Percentiles rank a stretch among this genome's conserved stretches.
Conservation (phyloP, 2,329 filamentous ascomycete genomes). For the Sporothrix phasma region DNA sequence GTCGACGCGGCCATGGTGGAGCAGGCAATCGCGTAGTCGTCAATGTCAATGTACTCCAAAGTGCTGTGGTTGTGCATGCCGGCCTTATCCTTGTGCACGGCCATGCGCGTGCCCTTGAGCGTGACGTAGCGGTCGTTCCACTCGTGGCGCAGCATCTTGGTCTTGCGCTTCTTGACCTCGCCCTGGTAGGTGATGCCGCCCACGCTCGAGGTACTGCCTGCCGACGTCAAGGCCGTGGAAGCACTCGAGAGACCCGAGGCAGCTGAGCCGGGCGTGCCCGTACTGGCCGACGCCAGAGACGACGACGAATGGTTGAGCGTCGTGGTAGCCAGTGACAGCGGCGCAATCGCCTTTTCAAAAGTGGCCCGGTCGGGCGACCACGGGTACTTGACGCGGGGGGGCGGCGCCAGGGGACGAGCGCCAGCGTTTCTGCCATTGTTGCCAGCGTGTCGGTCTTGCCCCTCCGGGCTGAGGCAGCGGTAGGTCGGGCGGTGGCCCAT, state of each 20-base stretch:
- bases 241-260: slow-evolving; percentile 20
- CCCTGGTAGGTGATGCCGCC: slow-evolving; percentile 63
- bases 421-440: background rate
- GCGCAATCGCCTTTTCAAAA: slow-evolving; percentile 38
- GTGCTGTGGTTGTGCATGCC: slow-evolving; percentile 42
- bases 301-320: slow-evolving; percentile 13
- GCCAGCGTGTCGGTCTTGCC: background rate
- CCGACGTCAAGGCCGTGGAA: slow-evolving; percentile 18
- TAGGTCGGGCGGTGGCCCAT: slow-evolving; percentile 2
- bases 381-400: slow-evolving; percentile 45
- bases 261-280: slow-evolving; percentile 18
- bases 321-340: slow-evolving; percentile 15
- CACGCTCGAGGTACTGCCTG: slow-evolving; percentile 21
- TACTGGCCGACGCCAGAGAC: slow-evolving; percentile 17
- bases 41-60: slow-evolving; percentile 74
- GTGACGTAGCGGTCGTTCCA: slow-evolving; percentile 91
- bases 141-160: slow-evolving; percentile 78
- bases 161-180: slow-evolving; percentile 91
- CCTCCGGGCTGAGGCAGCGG: slow-evolving; percentile 1
- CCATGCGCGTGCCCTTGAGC: slow-evolving; percentile 62
- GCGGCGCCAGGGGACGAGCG: slow-evolving; percentile 37
- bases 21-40: slow-evolving; percentile 82
- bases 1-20: slow-evolving; percentile 62
- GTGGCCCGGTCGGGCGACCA: slow-evolving; percentile 41
- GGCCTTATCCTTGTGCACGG: slow-evolving; percentile 59